Evolutionary conservation across 305 asterid species (phyloP).

Genomic region (Withania somnifera): DNA sequence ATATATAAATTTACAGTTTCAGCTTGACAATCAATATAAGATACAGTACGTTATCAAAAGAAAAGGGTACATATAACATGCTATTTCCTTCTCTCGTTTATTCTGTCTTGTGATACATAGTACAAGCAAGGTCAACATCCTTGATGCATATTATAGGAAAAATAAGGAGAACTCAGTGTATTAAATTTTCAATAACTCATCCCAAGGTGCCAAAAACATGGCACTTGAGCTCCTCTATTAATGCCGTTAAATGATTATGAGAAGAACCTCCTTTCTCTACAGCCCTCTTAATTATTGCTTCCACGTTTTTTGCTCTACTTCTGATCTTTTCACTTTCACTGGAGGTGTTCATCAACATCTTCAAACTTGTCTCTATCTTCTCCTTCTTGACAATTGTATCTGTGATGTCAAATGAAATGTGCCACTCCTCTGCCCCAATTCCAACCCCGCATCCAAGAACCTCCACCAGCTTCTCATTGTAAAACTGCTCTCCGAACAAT

Average conservation of each 20-base stretch:
- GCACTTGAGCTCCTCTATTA: slow-evolving; percentile 20
- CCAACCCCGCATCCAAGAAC: slow-evolving; percentile 11
- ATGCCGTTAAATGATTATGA: background rate
- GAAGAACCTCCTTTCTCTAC: slow-evolving; percentile 11
- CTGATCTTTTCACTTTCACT: background rate
- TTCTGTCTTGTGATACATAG: too few species aligned
- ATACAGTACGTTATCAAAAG: too few species aligned
- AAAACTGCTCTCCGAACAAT: slow-evolving; percentile 23
- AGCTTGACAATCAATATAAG: too few species aligned
- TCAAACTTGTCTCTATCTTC: background rate
- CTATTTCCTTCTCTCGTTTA: too few species aligned
- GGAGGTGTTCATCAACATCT: background rate
- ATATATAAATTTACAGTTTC: too few species aligned
- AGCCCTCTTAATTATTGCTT: slow-evolving; percentile 1
- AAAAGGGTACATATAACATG: too few species aligned
- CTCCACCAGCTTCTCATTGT: slow-evolving; percentile 23
- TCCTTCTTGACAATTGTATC: background rate
- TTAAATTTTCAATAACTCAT: background rate
- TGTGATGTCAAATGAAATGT: background rate
- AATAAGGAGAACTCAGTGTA: background rate
- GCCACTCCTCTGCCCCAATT: slow-evolving; percentile 4
- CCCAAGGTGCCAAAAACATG: background rate
- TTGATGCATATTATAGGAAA: background rate
- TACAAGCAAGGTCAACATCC: background rate
- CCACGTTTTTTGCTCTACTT: background rate